Evolutionary conservation across 1,284 basidiomycete species (phyloP), one percentile per base, ranked within the genome.

Genomic region (Cryptococcus sp.): DNA sequence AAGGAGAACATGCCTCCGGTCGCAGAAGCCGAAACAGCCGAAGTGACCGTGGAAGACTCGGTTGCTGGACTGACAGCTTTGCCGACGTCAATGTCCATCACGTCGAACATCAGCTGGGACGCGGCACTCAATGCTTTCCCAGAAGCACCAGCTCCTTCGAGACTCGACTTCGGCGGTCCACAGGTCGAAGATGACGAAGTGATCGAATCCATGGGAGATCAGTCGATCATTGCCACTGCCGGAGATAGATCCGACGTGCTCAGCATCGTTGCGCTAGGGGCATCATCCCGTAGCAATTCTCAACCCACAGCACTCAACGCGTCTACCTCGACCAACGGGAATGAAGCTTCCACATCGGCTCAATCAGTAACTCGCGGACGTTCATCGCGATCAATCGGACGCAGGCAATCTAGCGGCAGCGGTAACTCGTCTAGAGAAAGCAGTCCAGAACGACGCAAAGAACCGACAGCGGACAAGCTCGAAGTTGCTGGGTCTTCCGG

Each of bases 61-160:
- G 49, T 22, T 17, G 52, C 42, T 23, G 22, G 46, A 7, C 48
- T 47, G 27, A n/a, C 45, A 16, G 30, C 45, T 16, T 46, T 59
- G 45, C 49, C 53, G 8, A 46, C 27, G 25, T 59, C 57, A 7
- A 41, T 47, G 5, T 51, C 53, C 4, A 35, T 49, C 38, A 42
- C 65, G 53, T 70, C 68, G 10, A 46, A 63, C 4, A 54, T 59
- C 2, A 69, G 68, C 53, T 76, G 74, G 74, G 68, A 72, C 45
- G 64, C 70, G 6, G 62, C 68, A 0, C 61, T 73, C 39, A 61
- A 61, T 27, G 57, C 67, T 10, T 73, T 74, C 62, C 70, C 72
- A 0, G 55, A 52, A 7, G 57, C 55, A 13, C 51, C 56, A 7
- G 45, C 39, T n/a, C 22, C 20, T 11, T 45, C 53, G 16, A 47